phyloP scores from a whole-genome alignment of 305 asterid genomes.

The Plantago lanceolata region DNA sequence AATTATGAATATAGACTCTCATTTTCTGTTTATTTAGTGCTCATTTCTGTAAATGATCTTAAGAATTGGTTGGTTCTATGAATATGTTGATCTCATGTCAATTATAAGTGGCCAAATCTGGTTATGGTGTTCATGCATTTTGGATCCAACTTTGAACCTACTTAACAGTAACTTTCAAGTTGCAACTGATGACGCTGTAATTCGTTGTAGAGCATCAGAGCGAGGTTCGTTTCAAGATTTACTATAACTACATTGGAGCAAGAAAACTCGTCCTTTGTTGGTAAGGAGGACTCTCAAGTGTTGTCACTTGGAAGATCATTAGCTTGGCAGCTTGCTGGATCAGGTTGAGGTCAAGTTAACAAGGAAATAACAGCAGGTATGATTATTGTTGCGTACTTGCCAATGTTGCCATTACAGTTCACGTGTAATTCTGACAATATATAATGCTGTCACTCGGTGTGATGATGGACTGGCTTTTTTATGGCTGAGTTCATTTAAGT shows the following conservation, averaged over 20 bases:
- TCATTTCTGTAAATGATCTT: background rate
- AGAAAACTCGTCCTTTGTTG: slow-evolving; percentile 23
- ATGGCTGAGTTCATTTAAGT: background rate
- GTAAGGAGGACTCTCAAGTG: slow-evolving; percentile 18
- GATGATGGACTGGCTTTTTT: background rate
- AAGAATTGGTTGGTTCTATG: background rate
- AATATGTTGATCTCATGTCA: slow-evolving; percentile 1
- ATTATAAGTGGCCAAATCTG: slow-evolving; percentile 9
- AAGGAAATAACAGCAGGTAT: slow-evolving; percentile 43
- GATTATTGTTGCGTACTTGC: slow-evolving; percentile 17
- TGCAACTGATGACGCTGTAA: slow-evolving; percentile 12
- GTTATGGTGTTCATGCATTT: slow-evolving; percentile 3
- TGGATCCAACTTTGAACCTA: slow-evolving; percentile 14
- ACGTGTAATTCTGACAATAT: background rate
- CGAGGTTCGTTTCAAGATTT: slow-evolving; percentile 28
- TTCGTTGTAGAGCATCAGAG: slow-evolving; percentile 27
- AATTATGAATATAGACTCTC: background rate
- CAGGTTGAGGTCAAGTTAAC: slow-evolving; percentile 31
- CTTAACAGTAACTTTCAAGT: slow-evolving; percentile 2
- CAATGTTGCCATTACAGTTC: background rate
- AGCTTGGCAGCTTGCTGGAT: slow-evolving; percentile 25
- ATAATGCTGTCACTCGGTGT: background rate
- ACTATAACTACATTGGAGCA: slow-evolving; percentile 26
- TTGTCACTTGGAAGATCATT: slow-evolving; percentile 24
- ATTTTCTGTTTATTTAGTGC: slow-evolving; percentile 2